Evolutionary conservation across 306 rosid species (phyloP), one percentile per base, ranked within the genome.

Genomic region (Casuarina glauca): DNA sequence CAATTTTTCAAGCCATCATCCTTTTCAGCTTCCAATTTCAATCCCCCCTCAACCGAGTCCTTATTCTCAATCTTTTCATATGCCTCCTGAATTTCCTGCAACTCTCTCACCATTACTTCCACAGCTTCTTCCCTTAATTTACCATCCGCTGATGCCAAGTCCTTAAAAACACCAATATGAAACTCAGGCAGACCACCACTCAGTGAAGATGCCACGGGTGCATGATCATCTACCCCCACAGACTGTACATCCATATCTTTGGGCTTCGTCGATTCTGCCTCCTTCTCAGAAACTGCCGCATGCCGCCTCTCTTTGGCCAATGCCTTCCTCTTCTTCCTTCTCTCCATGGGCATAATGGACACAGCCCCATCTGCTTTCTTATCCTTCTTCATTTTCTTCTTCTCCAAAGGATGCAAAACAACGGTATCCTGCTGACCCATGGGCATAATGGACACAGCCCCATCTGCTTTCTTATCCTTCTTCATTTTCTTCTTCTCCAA

Each of bases 111-210:
- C 88, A 95, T 42, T 42, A 82, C 87, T 72, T 91, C 91, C 0
- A 73, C 94, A 0, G 96, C 96, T 2, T 86, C 82, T 82, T 85
- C 89, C 83, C 97, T 86, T 9, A 71, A 81, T 12, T 84, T 62
- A 62, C 67, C 91, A 6, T 84, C 74, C 4, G 84, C 91, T 4
- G 82, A 84, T 5, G 94, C 89, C 79, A 95, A 86, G 84, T 93
- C 97, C 89, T 89, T 95, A 80, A 95, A 95, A 77, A 95, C 97
- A 10, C 90, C 90, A 72, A 95, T 91, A 81, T 95, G 99, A 70
- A 95, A 90, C 88, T 90, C 94, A 3, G 96, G 97, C 19, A 85
- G 79, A 63, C 70, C 66, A 43, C 74, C 32, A 20, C 86, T 74
- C 0, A 86, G 54, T 11, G 84, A 85, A 55, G 82, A 76, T 1